Percentiles rank a stretch among this genome's conserved stretches.
Evolutionary conservation across 2,329 filamentous ascomycete genomes (phyloP).

Genomic region (Fusarium poae): DNA sequence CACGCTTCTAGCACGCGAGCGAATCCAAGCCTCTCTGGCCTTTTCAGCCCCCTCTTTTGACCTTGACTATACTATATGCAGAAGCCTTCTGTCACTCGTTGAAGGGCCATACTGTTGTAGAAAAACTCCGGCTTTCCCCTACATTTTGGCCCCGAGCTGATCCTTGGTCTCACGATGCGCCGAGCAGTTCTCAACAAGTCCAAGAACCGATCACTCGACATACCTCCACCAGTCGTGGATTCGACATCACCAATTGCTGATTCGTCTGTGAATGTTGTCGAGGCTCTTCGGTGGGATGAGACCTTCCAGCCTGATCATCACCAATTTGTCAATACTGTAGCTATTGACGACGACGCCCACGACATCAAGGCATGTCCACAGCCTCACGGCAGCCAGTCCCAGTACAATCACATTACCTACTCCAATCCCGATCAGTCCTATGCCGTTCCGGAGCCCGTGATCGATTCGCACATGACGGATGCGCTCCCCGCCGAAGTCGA

Average conservation of each 20-base stretch:
- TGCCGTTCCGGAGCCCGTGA: constrained; percentile 13
- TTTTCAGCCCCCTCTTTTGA: constrained; percentile 28
- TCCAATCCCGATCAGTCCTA: constrained; percentile 21
- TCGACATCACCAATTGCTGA: constrained; percentile 14
- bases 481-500: constrained; percentile 31
- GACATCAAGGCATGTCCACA: constrained; percentile 16
- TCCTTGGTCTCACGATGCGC: constrained; percentile 45
- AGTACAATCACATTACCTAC: constrained; percentile 10
- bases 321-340: constrained; percentile 15
- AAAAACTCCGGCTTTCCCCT: constrained; percentile 36
- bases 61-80: constrained; percentile 45
- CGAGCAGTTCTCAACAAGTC: constrained; percentile 30
- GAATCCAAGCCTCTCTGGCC: constrained; percentile 25
- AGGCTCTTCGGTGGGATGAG: constrained; percentile 38
- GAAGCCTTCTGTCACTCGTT: constrained; percentile 27
- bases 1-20: constrained; percentile 37
- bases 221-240: constrained; percentile 7
- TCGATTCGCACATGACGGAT: constrained; percentile 43
- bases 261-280: constrained; percentile 26
- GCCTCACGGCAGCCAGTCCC: constrained; percentile 18
- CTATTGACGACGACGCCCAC: constrained; percentile 15
- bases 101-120: constrained; percentile 24
- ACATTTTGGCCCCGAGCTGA: constrained; percentile 14
- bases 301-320: constrained; percentile 35
- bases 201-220: constrained; percentile 40